Base-by-base conservation (phyloP, 202 grass and related monocot genomes). In the Carex sylvatica region DNA sequence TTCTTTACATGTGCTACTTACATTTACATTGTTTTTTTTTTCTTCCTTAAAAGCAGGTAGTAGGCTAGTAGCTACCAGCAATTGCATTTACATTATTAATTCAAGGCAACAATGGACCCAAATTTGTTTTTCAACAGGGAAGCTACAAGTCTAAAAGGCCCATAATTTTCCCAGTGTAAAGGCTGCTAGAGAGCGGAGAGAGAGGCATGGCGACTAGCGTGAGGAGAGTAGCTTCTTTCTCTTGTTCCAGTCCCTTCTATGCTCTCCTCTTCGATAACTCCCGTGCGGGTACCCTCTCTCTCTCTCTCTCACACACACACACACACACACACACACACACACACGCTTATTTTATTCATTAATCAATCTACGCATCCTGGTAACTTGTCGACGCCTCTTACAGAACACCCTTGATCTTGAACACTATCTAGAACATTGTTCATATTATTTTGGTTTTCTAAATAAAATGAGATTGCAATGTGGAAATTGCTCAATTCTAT, bases 121-220 rank as follows among this genome's bases (percentile, higher is more conserved):
- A 30, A 2, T 28, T 64, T 64, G 10, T 13, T 64, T 64, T 64
- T 64, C 26, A 65, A 31, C 24, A 31, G 62, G 15, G 26, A 33
- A 65, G 1, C 24, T 31, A 15, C 26, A 33, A 35, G 63, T 31
- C 26, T 35, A 16, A 18, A 66, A 66, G 63, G 63, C 30, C 63
- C 63, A 35, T 66, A 33, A 33, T 35, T 66, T 66, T 66, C 5
- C 11, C 65, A 31, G 65, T 68, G 36, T 12, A 68, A 40, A 70
- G 67, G 18, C 20, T 22, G 67, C 36, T 42, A 46, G n/a, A 77
- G 73, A 56, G 47, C 9, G 22, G 20, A 58, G 73, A 16, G 26
- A 15, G 23, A 2, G 47, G 9, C 53, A 79, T 79, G 76, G 76
- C 76, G 76, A 44, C 76, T 13, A 61, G 75, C 31, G 15, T 42